These are phyloP conservation scores for Lactifluus piperatus DNA, from an alignment of 768 basidiomycete genomes.

Conservation along the genomic window DNA sequence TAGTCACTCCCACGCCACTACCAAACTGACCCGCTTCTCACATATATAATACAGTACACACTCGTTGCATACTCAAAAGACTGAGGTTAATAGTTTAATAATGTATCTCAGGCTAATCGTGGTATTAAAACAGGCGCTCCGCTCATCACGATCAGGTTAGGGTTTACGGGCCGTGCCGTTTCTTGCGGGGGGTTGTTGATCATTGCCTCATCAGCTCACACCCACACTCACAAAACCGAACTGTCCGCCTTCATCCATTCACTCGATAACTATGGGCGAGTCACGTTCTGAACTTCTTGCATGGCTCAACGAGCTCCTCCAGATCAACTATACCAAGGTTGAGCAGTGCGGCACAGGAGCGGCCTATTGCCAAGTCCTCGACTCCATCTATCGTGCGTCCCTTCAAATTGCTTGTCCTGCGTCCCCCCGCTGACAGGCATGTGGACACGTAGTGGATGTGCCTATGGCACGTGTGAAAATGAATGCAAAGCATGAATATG, in stretches of 20 bases:
- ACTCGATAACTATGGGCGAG: conserved; percentile 41
- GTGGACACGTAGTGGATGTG: conserved; percentile 58
- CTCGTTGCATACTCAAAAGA: too few relatives aligned
- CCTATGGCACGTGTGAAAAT: conserved; percentile 93
- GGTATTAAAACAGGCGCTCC: too few relatives aligned
- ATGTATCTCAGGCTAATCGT: too few relatives aligned
- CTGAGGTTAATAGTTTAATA: too few relatives aligned
- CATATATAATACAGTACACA: too few relatives aligned
- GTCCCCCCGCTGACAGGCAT: not conserved
- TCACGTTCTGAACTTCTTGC: conserved; percentile 81
- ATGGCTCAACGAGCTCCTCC: conserved; percentile 93
- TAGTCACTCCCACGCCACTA: too few relatives aligned
- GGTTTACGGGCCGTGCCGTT: not conserved
- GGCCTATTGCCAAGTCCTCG: conserved; percentile 91
- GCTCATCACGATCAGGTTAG: conserved; percentile 6
- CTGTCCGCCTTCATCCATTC: not conserved
- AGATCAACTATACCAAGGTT: conserved; percentile 85
- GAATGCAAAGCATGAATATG: conserved; percentile 93
- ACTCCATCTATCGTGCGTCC: conserved; percentile 82
- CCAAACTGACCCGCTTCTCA: too few relatives aligned
- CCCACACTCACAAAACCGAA: not conserved
- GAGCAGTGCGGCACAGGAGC: conserved; percentile 89
- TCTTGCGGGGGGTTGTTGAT: not conserved
- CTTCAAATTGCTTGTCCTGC: not conserved
- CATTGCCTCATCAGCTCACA: not conserved